Evolutionary conservation across 371 early-diverging fungal species (phyloP), one percentile per base, ranked within the genome.

Genomic region (Mucor velutinosus): DNA sequence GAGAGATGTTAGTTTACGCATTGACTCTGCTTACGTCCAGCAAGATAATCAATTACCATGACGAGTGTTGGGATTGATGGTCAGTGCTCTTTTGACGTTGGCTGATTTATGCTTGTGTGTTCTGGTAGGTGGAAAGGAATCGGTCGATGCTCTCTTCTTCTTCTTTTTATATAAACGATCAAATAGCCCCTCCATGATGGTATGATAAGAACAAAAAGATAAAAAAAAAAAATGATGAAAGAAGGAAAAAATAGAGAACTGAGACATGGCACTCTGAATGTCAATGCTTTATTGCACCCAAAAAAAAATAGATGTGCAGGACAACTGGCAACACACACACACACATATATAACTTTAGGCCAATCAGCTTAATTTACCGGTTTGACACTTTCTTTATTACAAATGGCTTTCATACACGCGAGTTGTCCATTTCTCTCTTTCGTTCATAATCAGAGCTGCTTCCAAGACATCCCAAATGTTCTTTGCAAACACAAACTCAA

Each of bases 401-500:
- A 77, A 66, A 59, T 68, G 72, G 47, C 76, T 77, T 60, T 76
- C 80, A 59, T 63, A 66, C 1, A 75, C 19, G 17, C 80, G 75
- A 41, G 65, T 71, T 43, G 45, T 66, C 79, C 66, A 79, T 60
- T 43, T 70, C 25, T 66, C 71, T 32, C 56, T 56, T 32, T 69
- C 51, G 43, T 70, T 73, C 35, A 70, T 62, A 11, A 72, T 77
- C 67, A 89, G 86, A 14, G 89, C 89, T 15, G 85, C 85, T 30
- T 80, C 76, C 29, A 94, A 70, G 1, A 92, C 93, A 58, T 94
- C 90, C 76, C 83, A 85, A 12, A 93, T 80, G 10, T 82, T 87
- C 62, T 87, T 84, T 7, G 83, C 92, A 75, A 86, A 92, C 3
- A 88, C 83, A 81, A 93, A 89, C 60, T 91, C 85, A 57, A 93